phyloP scores from a whole-genome alignment of 2,329 filamentous ascomycete genomes.

The Neofusicoccum laricinum region DNA sequence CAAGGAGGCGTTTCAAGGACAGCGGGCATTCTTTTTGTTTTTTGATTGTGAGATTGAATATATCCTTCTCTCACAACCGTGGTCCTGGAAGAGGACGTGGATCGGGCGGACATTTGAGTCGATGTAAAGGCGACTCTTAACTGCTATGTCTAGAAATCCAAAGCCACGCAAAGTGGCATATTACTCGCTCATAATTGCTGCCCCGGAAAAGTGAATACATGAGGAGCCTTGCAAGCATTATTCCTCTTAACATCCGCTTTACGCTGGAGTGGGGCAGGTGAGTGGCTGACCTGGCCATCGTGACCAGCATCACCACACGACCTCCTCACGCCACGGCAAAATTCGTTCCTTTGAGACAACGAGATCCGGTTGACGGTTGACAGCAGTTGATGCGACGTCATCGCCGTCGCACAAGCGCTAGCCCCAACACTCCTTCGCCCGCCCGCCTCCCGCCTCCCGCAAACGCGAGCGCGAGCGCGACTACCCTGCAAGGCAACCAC shows the following conservation, averaged over 20 bases:
- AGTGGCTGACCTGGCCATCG: too few relatives aligned
- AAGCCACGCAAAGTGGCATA: not conserved
- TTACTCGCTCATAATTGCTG: not conserved
- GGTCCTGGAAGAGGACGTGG: not conserved
- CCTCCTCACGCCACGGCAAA: too few relatives aligned
- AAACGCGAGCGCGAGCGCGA: not conserved
- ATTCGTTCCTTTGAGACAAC: too few relatives aligned
- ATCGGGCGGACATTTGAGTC: not conserved
- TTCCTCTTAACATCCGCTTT: too few relatives aligned
- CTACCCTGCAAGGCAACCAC: too few relatives aligned
- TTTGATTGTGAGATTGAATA: not conserved
- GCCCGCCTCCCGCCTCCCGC: not conserved
- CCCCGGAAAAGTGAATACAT: too few relatives aligned
- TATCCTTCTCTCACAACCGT: not conserved
- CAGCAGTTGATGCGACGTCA: too few relatives aligned
- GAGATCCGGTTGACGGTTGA: too few relatives aligned
- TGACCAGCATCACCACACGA: too few relatives aligned
- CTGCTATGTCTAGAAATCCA: not conserved
- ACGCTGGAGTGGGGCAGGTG: too few relatives aligned
- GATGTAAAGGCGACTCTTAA: not conserved
- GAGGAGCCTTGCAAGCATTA: too few relatives aligned
- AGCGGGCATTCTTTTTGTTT: not conserved
- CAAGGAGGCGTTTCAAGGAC: not conserved
- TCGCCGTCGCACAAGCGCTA: not conserved
- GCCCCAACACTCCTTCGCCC: too few relatives aligned